These are phyloP conservation scores for Cutaneotrichosporon mucoides DNA, from an alignment of 1,284 basidiomycete genomes.

Conservation along the genomic window DNA sequence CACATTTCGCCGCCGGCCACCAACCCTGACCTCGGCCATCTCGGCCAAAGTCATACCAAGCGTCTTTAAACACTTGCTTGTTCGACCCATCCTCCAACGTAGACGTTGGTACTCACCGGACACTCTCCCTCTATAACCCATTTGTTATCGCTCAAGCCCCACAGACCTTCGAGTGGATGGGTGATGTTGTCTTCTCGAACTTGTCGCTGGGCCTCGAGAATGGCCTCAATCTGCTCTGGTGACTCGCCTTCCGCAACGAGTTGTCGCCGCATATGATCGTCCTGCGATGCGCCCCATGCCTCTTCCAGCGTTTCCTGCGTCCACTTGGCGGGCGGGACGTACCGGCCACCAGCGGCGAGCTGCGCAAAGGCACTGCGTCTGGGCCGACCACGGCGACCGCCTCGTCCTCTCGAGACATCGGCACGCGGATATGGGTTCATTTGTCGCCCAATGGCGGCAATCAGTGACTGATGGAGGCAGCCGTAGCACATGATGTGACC, in stretches of 20 bases:
- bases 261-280: neutral
- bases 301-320: slow-evolving; percentile 21
- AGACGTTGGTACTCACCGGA: slow-evolving; percentile 32
- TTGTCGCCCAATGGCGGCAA: slow-evolving; percentile 37
- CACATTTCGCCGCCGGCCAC: too few species aligned
- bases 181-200: slow-evolving; percentile 18
- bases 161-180: slow-evolving; percentile 34
- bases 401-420: too few species aligned
- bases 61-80: too few species aligned
- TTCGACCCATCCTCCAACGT: too few species aligned
- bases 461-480: slow-evolving; percentile 38
- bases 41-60: too few species aligned
- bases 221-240: slow-evolving; percentile 16
- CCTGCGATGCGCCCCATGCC: slow-evolving; percentile 5
- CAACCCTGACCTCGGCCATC: too few species aligned
- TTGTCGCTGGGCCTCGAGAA: slow-evolving; percentile 10
- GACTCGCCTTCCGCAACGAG: slow-evolving; percentile 3
- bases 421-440: slow-evolving; percentile 28
- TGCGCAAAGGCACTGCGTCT: neutral
- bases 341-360: neutral
- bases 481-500: slow-evolving; percentile 43
- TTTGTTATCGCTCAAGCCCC: slow-evolving; percentile 24
- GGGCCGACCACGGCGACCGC: too few species aligned
- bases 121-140: slow-evolving; percentile 46
- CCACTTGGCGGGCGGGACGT: slow-evolving; percentile 28